These are phyloP conservation scores for Capniomyces stellatus DNA, from an alignment of 371 early-diverging fungal species.

Conservation along the genomic window DNA sequence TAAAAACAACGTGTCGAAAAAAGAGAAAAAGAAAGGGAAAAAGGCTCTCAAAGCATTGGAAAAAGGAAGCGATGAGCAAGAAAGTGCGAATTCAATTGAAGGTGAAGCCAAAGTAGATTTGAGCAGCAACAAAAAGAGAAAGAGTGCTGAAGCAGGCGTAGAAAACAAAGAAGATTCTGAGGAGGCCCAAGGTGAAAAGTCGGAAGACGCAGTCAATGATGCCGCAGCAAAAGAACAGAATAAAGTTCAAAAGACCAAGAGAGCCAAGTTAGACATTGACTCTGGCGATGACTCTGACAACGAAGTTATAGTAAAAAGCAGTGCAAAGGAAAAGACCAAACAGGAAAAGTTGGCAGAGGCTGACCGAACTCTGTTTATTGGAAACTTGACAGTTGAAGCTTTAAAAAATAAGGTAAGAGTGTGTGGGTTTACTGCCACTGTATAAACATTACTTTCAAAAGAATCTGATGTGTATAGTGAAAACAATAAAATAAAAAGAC, in stretches of 20 bases:
- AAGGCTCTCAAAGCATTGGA: no score
- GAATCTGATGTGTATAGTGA: no score
- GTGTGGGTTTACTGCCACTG: no score
- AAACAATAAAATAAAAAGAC: no score
- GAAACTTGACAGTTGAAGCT: slow-evolving; percentile 42
- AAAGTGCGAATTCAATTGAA: no score
- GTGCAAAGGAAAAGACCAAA: slow-evolving; percentile 12
- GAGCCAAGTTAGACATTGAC: slow-evolving; percentile 11
- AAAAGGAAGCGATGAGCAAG: no score
- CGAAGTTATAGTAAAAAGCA: not conserved
- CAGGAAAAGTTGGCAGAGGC: slow-evolving; percentile 22
- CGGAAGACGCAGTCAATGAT: slow-evolving; percentile 16
- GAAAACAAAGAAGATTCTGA: slow-evolving; percentile 5
- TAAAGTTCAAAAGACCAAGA: slow-evolving; percentile 8
- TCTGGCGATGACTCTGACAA: slow-evolving; percentile 6
- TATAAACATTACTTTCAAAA: no score
- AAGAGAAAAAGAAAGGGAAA: no score
- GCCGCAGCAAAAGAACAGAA: not conserved
- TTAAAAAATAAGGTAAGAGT: slow-evolving; percentile 15
- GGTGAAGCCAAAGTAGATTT: not conserved
- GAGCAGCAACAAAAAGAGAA: not conserved
- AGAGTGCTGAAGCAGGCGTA: not conserved
- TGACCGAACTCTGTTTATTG: slow-evolving; percentile 57
- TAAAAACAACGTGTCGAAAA: no score
- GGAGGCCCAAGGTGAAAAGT: slow-evolving; percentile 20